Base-by-base conservation (phyloP, 352 stramenopile genomes). In the Phytophthora nicotianae region DNA sequence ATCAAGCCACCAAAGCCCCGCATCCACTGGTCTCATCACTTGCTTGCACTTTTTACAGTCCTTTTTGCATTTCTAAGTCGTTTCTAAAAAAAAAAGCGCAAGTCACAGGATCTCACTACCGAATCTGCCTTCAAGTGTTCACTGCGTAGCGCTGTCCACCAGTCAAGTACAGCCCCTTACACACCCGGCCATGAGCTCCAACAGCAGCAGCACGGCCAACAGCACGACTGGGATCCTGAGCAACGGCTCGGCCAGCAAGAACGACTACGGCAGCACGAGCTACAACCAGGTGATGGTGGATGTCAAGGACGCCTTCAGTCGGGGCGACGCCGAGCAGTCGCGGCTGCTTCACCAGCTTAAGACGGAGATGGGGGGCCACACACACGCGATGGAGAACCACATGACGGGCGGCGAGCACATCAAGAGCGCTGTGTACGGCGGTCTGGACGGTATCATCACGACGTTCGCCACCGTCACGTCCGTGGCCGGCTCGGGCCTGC, bases 381-480 rank as follows among this genome's bases (percentile, higher is more conserved):
- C 68, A 16, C 83, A 94, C 60, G 86, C 86, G 21, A 64, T 74
- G 60, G 86, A 95, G 66, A 88, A 85, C 62, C 86, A 95, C 69
- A 72, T 91, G 74, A 56, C 49, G 4, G 81, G 85, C 46, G 82
- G 86, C 11, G 83, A 80, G 37, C 66, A 91, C 72, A 95, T 95
- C 70, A 95, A 95, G 68, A 91, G 81, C 57, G 83, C 78, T 0
- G 96, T 99, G 40, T 98, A 98, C 77, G 95, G 95, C 54, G 96
- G 94, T 14, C 81, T 99, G n/a, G 96, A 99, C 66, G 96, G 95
- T 29, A 98, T 98, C 70, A 93, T 98, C 60, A 98, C 95, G 20
- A 97, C 91, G 1, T 98, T 98, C 75, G 95, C 95, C 14, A 98
- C 97, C 37, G 93, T 99, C 13, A 96, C 93, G 54, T 97, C 91